Base-by-base conservation (phyloP, 805 yeast genomes). In the Kazachstania taianensis region DNA sequence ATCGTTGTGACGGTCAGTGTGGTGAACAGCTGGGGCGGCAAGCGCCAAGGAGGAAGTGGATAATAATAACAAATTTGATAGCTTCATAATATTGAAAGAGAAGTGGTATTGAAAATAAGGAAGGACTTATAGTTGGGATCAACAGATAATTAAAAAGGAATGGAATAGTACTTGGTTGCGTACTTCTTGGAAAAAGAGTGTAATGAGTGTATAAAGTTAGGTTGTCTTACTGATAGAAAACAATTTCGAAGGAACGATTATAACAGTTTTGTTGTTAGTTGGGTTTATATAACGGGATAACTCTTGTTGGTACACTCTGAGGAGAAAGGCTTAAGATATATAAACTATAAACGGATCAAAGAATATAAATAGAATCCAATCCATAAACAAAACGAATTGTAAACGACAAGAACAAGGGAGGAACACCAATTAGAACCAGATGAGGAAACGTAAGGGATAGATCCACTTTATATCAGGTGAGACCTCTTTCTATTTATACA, bases 21-120 rank as follows among this genome's bases (percentile, higher is more conserved):
- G 49, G 10, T 49, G 47, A 15, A 44, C 43, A 20, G 60, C 53
- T 31, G 61, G 55, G 3, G 53, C 53, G 20, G 57, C 51, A 20
- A 48, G 39, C 16, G 49, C 52, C 24, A 53, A 35, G 20, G 55
- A 40, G 7, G 53, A 37, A 16, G 55, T 45, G 12, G 57, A 37
- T 27, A 48, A 39, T 33, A 44, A 29, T 32, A 50, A 38, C 29
- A 49, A 26, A 20, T 42, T 42, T 7, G 55, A 48, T 19, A 49
- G 41, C 36, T 49, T 50, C 55, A 50, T 50, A 31, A 17, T n/a
- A 16, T 7, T 22, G 16, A 8, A 22, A 22, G 16, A 20, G 14
- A 22, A 16, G 12, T 19, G n/a, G 10, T 29, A 16, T 29, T 13
- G 12, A 30, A 15, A 5, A 26, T 26, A 26, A 26, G 12, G 12